A percentile compares a stretch with the other conserved stretches of the same genome.
These are phyloP conservation scores for Euclidium syriacum DNA, from an alignment of 345 rosid genomes.

Conservation along the genomic window DNA sequence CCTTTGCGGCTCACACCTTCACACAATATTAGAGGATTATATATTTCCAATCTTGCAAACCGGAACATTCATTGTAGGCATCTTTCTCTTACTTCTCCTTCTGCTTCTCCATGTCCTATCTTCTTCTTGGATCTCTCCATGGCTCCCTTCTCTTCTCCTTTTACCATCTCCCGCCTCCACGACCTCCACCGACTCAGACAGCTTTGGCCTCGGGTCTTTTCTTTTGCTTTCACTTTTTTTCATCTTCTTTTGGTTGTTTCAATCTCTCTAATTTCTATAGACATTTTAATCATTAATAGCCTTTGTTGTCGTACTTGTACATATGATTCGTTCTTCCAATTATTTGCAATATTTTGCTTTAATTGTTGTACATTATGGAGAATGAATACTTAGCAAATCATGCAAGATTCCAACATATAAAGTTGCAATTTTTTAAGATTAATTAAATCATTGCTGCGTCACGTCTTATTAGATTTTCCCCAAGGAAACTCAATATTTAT, in stretches of 20 bases:
- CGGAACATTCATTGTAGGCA: slow-evolving; percentile 31
- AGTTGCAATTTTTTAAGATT: not conserved
- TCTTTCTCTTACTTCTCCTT: slow-evolving; percentile 26
- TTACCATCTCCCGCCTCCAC: slow-evolving; percentile 19
- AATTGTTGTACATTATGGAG: not conserved
- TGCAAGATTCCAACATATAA: not conserved
- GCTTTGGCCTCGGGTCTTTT: slow-evolving; percentile 31
- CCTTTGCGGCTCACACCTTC: slow-evolving; percentile 22
- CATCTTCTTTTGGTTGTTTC: slow-evolving; percentile 27
- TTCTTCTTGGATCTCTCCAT: slow-evolving; percentile 33
- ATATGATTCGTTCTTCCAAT: too few species aligned
- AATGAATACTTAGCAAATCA: not conserved
- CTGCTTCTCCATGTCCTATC: slow-evolving; percentile 27
- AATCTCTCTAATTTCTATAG: not conserved
- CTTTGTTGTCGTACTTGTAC: not conserved
- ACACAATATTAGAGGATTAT: slow-evolving; percentile 18
- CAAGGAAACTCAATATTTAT: not conserved
- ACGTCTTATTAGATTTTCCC: not conserved
- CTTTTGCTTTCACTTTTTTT: slow-evolving; percentile 25
- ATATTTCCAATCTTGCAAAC: slow-evolving; percentile 25
- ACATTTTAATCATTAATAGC: too few species aligned
- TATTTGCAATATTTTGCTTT: too few species aligned
- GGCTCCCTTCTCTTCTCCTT: slow-evolving; percentile 28
- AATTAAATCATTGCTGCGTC: not conserved
- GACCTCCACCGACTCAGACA: slow-evolving; percentile 23